phyloP scores from a whole-genome alignment of 306 rosid genomes.

The Pyrus communis region DNA sequence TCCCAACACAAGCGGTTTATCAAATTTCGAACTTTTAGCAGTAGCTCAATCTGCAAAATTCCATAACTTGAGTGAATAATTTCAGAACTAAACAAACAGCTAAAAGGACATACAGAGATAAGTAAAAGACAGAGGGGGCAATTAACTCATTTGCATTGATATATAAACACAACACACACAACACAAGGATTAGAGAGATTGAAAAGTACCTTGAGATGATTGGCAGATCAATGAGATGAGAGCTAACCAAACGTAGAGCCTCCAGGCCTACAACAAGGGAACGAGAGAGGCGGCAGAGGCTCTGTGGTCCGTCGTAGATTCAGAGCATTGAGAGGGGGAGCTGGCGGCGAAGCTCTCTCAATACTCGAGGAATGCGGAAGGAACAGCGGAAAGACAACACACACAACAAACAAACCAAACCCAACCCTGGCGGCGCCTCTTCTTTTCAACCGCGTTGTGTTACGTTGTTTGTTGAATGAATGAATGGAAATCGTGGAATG shows the following conservation, averaged over 20 bases:
- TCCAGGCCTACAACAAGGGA: not conserved
- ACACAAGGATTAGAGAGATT: not conserved
- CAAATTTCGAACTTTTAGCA: not conserved
- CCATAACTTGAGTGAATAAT: not conserved
- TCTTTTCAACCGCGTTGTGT: not conserved
- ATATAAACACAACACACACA: too few relatives aligned
- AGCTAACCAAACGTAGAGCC: not conserved
- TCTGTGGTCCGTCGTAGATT: not conserved
- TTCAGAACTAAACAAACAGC: not conserved
- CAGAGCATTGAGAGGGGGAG: not conserved
- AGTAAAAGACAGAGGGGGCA: not conserved
- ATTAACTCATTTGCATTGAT: not conserved
- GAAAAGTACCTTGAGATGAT: constrained; percentile 16
- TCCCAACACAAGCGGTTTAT: not conserved
- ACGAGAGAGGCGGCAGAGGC: not conserved
- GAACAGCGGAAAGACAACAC: not conserved
- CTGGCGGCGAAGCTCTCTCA: not conserved
- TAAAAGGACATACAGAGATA: not conserved
- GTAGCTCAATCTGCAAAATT: constrained; percentile 12
- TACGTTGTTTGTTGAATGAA: not conserved
- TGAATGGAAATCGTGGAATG: not conserved
- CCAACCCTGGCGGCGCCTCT: constrained; percentile 28
- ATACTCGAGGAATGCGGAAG: not conserved
- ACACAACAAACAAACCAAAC: not conserved
- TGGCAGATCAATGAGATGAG: not conserved